Conservation (phyloP, 163 green algal species). For the Coccomyxa subellipsoidea region DNA sequence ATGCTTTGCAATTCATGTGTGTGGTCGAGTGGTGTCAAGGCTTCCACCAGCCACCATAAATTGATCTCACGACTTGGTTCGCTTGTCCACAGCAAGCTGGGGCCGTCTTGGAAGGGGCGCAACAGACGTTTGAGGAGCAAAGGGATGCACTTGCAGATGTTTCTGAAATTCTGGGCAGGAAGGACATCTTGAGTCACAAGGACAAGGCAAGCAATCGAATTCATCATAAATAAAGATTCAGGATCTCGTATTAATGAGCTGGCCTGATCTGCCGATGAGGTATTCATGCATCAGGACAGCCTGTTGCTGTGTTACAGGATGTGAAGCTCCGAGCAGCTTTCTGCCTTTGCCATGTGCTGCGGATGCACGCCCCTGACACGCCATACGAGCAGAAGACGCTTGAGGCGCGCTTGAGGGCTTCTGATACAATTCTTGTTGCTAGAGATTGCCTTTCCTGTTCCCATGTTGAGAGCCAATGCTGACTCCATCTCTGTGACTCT, state of each 20-base stretch:
- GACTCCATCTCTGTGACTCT: no score
- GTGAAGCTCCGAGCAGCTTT: conserved; percentile 47
- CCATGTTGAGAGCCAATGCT: no score
- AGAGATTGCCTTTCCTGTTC: no score
- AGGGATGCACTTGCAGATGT: conserved; percentile 28
- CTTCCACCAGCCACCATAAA: no score
- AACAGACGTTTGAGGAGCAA: conserved; percentile 40
- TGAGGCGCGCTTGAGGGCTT: no score
- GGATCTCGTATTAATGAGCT: no score
- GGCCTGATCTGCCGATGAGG: no score
- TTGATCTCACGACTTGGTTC: not conserved
- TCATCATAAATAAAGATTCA: no score
- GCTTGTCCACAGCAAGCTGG: conserved; percentile 11
- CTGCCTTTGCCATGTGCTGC: conserved; percentile 54
- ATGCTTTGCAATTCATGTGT: not conserved
- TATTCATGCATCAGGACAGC: not conserved
- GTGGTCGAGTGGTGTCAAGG: no score
- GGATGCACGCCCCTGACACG: conserved; percentile 59
- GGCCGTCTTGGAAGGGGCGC: conserved; percentile 32
- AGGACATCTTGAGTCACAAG: conserved; percentile 40
- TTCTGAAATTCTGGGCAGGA: conserved; percentile 33
- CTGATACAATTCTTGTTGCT: not conserved
- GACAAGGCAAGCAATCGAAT: conserved; percentile 39
- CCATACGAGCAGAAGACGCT: conserved; percentile 35
- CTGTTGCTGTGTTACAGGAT: conserved; percentile 43